Evolutionary conservation across 495 filamentous ascomycete species (phyloP).

Genomic region (Daldinia concentrica): DNA sequence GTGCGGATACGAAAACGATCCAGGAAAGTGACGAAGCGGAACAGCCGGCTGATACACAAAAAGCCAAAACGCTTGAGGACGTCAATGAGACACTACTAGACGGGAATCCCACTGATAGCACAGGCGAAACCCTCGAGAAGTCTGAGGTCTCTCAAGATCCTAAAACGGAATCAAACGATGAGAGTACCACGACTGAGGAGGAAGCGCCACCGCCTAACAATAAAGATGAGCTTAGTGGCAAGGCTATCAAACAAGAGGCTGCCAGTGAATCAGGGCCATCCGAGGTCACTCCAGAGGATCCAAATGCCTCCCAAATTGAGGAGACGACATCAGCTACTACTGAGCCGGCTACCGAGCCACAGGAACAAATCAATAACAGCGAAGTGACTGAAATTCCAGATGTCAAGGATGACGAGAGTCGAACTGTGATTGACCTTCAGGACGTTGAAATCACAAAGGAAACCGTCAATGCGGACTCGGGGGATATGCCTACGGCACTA

Average conservation of each 20-base stretch:
- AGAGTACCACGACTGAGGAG: neutral
- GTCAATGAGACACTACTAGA: neutral
- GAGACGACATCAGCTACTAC: neutral
- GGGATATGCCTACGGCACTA: neutral
- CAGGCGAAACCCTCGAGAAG: neutral
- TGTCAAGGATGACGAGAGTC: neutral
- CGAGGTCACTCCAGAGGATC: neutral
- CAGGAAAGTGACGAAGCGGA: neutral
- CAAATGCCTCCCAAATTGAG: neutral
- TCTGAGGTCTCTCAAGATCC: neutral
- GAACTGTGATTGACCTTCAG: neutral
- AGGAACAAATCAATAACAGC: neutral
- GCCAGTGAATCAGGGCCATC: neutral
- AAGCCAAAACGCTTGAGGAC: neutral
- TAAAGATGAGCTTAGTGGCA: neutral
- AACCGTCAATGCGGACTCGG: neutral
- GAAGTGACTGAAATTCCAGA: neutral
- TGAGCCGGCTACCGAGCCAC: neutral
- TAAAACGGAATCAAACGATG: neutral
- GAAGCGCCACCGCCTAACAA: neutral
- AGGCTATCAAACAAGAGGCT: neutral
- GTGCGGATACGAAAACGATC: neutral
- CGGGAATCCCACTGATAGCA: neutral
- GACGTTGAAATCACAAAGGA: neutral
- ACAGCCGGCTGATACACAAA: neutral